These are phyloP conservation scores for Suillus tomentosus DNA, from an alignment of 768 basidiomycete genomes.

Conservation along the genomic window DNA sequence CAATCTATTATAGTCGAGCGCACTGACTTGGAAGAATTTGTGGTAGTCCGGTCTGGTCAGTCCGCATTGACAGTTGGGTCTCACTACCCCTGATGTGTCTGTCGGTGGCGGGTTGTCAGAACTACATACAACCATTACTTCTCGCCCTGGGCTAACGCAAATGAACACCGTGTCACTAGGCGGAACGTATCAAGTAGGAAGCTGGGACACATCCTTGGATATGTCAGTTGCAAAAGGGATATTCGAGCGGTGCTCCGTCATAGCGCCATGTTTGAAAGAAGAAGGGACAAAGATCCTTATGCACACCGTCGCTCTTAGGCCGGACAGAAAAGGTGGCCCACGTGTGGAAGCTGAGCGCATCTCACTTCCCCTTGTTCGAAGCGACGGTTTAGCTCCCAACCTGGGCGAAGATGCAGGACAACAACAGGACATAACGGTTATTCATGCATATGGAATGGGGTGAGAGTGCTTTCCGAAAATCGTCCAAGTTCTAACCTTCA, in stretches of 20 bases:
- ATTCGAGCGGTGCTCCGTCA: conserved; percentile 43
- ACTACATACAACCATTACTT: conserved; percentile 58
- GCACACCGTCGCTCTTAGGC: conserved; percentile 62
- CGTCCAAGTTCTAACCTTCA: conserved; percentile 18
- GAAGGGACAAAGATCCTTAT: conserved; percentile 43
- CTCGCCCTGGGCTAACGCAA: conserved; percentile 49
- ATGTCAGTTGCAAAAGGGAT: conserved; percentile 46
- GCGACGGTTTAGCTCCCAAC: conserved; percentile 10
- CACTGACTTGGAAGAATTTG: conserved; percentile 51
- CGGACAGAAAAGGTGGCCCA: conserved; percentile 56
- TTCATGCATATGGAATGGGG: conserved; percentile 68
- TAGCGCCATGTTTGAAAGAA: conserved; percentile 38
- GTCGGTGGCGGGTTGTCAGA: conserved; percentile 12
- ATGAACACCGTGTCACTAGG: conserved; percentile 53
- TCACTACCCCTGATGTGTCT: neutral
- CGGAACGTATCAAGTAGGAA: conserved; percentile 52
- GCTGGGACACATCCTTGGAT: conserved; percentile 54
- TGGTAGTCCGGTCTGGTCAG: conserved; percentile 32
- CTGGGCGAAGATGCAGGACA: conserved; percentile 17
- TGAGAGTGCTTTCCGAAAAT: conserved; percentile 22
- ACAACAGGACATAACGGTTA: conserved; percentile 35
- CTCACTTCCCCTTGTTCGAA: conserved; percentile 34
- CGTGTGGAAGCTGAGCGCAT: conserved; percentile 53
- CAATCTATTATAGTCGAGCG: conserved; percentile 82
- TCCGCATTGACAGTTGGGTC: neutral